phyloP scores from a whole-genome alignment of 805 yeast genomes.

The Scheffersomyces spartinae region DNA sequence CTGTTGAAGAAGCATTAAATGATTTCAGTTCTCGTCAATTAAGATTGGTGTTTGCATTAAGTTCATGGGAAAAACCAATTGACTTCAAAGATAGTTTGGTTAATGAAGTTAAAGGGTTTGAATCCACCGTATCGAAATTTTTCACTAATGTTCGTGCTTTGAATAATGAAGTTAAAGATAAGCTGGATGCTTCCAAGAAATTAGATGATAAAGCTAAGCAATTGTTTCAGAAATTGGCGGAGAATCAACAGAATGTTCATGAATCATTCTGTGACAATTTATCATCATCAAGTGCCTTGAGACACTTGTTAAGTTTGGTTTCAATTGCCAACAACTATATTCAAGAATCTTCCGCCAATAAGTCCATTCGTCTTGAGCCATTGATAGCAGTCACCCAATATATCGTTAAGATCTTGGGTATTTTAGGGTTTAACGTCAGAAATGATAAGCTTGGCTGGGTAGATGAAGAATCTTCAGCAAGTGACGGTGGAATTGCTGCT shows the following conservation, averaged over 20 bases:
- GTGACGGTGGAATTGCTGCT: constrained; percentile 8
- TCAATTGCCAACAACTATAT: constrained; percentile 66
- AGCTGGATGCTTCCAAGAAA: constrained; percentile 45
- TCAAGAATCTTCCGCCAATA: constrained; percentile 29
- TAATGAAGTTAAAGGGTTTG: constrained; percentile 66
- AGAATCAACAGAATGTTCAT: constrained; percentile 51
- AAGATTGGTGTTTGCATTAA: constrained; percentile 81
- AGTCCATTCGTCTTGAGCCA: constrained; percentile 51
- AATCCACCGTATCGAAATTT: constrained; percentile 66
- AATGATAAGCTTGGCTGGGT: constrained; percentile 75
- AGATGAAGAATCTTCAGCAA: constrained; percentile 16
- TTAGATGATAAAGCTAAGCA: constrained; percentile 42
- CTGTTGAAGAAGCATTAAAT: constrained; percentile 79
- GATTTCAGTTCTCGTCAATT: constrained; percentile 70
- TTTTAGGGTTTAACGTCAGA: constrained; percentile 70
- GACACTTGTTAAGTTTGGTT: constrained; percentile 55
- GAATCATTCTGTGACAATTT: constrained; percentile 82
- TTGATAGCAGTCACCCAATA: constrained; percentile 53
- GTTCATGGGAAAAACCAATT: constrained; percentile 84
- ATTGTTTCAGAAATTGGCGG: constrained; percentile 37
- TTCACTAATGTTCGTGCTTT: constrained; percentile 83
- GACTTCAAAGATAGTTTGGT: constrained; percentile 82
- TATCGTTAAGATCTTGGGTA: constrained; percentile 55
- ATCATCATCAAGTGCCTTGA: constrained; percentile 65
- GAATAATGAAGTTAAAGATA: constrained; percentile 49